A percentile compares a stretch with the other conserved stretches of the same genome.
Evolutionary conservation across 768 basidiomycete species (phyloP).

Genomic region (Coprinopsis strossmayeri): DNA sequence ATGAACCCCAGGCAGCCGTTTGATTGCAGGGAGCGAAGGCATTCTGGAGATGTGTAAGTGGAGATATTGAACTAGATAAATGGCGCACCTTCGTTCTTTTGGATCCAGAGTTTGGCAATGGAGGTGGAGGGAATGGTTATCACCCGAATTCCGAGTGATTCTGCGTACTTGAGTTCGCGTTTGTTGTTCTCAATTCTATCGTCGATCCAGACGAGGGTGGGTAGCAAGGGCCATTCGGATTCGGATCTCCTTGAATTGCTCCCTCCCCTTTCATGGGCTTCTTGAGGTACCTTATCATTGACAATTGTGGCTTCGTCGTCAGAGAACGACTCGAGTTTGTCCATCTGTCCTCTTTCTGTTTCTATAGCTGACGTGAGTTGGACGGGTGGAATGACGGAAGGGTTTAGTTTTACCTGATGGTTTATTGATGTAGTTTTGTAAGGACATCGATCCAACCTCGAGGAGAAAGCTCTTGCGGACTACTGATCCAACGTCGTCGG

Average conservation of each 20-base stretch:
- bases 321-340: too few relatives aligned
- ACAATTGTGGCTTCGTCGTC: background rate
- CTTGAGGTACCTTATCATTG: too few relatives aligned
- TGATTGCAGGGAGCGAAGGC: slow-evolving; percentile 18
- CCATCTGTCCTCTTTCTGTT: too few relatives aligned
- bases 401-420: background rate
- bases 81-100: slow-evolving; percentile 18
- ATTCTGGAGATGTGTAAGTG: slow-evolving; percentile 5
- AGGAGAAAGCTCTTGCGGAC: slow-evolving; percentile 15
- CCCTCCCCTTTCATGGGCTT: too few relatives aligned
- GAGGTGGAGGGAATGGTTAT: slow-evolving; percentile 22
- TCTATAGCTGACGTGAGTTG: too few relatives aligned
- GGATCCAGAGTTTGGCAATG: slow-evolving; percentile 21
- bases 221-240: too few relatives aligned
- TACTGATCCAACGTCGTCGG: slow-evolving; percentile 18
- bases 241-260: too few relatives aligned
- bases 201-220: slow-evolving; percentile 23
- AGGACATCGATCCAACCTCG: slow-evolving; percentile 12
- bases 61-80: background rate
- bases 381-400: too few relatives aligned
- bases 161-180: slow-evolving; percentile 14
- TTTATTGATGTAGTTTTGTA: slow-evolving; percentile 11
- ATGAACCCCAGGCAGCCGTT: slow-evolving; percentile 21
- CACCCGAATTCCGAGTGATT: slow-evolving; percentile 15
- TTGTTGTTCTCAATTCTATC: slow-evolving; percentile 17